Percentiles rank a stretch among this genome's conserved stretches.
Conservation (phyloP, 108 stramenopile genomes). For the Nannochloropsis granulata region DNA sequence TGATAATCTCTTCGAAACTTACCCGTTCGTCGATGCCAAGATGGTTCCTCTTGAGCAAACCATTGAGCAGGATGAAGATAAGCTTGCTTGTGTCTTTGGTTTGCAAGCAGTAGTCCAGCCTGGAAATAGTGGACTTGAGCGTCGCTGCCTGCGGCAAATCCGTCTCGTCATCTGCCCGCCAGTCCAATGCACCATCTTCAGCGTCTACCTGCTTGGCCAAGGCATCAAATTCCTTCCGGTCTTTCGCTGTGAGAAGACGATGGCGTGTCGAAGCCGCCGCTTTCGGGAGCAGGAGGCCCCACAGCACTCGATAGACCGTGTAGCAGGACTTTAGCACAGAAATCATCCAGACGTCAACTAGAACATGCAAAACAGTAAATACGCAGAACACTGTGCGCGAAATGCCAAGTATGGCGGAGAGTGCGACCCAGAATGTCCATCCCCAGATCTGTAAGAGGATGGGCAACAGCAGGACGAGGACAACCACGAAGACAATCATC, state of each 20-base stretch:
- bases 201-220: background rate
- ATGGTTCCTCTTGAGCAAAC: conserved; percentile 74
- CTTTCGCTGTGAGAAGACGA: background rate
- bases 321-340: background rate
- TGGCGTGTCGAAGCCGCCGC: background rate
- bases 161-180: background rate
- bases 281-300: background rate
- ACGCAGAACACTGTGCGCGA: background rate
- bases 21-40: conserved; percentile 55
- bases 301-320: background rate
- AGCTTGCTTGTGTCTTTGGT: background rate
- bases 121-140: background rate
- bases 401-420: background rate
- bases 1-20: background rate
- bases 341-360: background rate
- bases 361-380: background rate
- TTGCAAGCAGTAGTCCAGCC: background rate
- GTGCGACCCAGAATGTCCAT: background rate
- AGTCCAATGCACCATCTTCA: background rate
- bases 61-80: conserved; percentile 40
- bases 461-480: background rate
- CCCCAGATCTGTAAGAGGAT: background rate
- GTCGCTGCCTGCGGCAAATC: background rate
- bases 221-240: background rate
- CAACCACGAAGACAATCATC: background rate